Conservation (phyloP, 1,284 basidiomycete genomes). For the Trichosporon asahii region DNA sequence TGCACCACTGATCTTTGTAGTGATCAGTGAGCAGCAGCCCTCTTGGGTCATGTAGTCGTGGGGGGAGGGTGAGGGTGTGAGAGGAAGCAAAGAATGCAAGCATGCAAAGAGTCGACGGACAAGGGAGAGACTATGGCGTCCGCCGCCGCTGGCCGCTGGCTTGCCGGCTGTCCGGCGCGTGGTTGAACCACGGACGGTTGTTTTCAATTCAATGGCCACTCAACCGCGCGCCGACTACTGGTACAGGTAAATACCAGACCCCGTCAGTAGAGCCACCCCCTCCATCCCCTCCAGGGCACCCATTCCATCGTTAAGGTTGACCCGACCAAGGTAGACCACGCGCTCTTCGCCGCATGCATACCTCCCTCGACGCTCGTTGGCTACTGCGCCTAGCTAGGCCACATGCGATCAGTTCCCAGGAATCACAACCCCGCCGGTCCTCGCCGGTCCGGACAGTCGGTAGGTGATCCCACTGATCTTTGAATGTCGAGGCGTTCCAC, state of each 20-base stretch:
- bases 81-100: neutral
- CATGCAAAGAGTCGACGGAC: neutral
- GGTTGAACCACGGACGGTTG: neutral
- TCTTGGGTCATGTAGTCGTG: neutral
- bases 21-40: conserved; percentile 4
- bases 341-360: neutral
- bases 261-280: neutral
- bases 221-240: neutral
- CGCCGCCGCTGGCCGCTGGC: too few species aligned
- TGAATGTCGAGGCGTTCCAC: neutral
- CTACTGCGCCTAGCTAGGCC: too few species aligned
- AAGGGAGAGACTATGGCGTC: too few species aligned
- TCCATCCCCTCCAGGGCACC: neutral
- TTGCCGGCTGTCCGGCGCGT: neutral
- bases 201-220: neutral
- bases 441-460: neutral
- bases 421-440: too few species aligned
- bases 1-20: neutral
- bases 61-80: neutral
- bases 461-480: neutral
- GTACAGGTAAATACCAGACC: neutral
- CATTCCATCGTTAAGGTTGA: neutral
- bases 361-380: too few species aligned
- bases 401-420: too few species aligned
- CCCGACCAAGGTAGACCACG: too few species aligned